These are phyloP conservation scores for Anacardium occidentale DNA, from an alignment of 345 rosid genomes.

Conservation along the genomic window DNA sequence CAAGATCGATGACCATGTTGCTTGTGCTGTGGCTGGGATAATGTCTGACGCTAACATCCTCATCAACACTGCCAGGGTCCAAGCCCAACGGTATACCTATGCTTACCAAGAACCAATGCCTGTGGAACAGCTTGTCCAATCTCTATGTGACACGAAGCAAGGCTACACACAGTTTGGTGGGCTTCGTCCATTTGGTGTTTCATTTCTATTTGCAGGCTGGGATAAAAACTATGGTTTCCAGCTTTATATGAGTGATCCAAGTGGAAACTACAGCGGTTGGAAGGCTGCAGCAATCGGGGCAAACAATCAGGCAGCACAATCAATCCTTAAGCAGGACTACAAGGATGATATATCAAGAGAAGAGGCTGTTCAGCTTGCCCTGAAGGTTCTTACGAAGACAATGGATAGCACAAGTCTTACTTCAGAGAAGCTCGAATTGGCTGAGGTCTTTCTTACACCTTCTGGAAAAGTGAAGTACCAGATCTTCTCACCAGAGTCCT, in stretches of 20 bases:
- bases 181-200: slow-evolving; percentile 93
- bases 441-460: slow-evolving; percentile 77
- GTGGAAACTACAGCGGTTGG: slow-evolving; percentile 96
- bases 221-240: slow-evolving; percentile 91
- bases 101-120: slow-evolving; percentile 97
- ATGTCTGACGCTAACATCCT: slow-evolving; percentile 98
- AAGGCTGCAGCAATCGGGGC: slow-evolving; percentile 97
- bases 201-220: slow-evolving; percentile 93
- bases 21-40: slow-evolving; percentile 95
- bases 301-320: slow-evolving; percentile 96
- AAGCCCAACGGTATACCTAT: slow-evolving; percentile 88
- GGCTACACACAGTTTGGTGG: slow-evolving; percentile 98
- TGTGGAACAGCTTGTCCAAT: slow-evolving; percentile 91
- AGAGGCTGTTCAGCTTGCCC: slow-evolving; percentile 83
- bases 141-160: slow-evolving; percentile 93
- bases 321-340: slow-evolving; percentile 94
- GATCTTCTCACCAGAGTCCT: slow-evolving; percentile 69
- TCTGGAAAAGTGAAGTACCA: slow-evolving; percentile 85
- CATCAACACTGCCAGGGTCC: slow-evolving; percentile 90
- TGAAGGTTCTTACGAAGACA: slow-evolving; percentile 92
- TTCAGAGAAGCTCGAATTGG: slow-evolving; percentile 89
- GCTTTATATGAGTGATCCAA: slow-evolving; percentile 92
- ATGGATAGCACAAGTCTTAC: slow-evolving; percentile 98
- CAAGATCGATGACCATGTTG: slow-evolving; percentile 95
- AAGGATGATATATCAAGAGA: slow-evolving; percentile 86